Evolutionary conservation across 2,329 filamentous ascomycete species (phyloP), one percentile per base, ranked within the genome.

Genomic region (Claviceps sp.): DNA sequence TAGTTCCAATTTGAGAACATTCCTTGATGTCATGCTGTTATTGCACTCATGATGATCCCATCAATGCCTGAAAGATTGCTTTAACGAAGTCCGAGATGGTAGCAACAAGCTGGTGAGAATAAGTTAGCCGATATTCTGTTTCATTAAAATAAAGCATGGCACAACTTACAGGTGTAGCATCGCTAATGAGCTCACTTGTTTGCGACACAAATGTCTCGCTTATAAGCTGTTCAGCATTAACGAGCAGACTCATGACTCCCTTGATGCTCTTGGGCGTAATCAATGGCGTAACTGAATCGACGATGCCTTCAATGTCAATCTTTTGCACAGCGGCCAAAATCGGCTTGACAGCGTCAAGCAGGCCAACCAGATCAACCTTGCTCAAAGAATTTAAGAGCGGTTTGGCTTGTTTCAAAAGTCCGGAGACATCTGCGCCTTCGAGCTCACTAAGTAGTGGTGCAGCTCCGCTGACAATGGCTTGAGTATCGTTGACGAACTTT

Each of bases 131-230:
- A 46, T 37, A 47, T 39, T 43, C 17, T 37, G 2, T 22, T 20
- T 17, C 34, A 11, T 17, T 8, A 34, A 20, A 3, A 38, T 26
- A 16, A 23, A 6, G 43, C 7, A 17, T 20, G 9, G 17, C 5
- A 44, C 20, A 26, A 55, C 66, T 62, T 67, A 69, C 66, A 50
- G 67, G 68, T 56, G 68, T 69, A 3, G 68, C 68, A 52, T 71
- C 68, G 26, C 64, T 66, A 57, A 72, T 72, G 37, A 73, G 58
- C 51, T 72, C 70, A 2, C 62, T 63, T 39, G 69, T 70, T 54
- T 73, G 68, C 20, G 64, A 61, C 6, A 73, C 67, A 55, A 73
- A 73, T 1, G 63, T 61, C 29, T 62, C 55, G 4, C 63, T 67
- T 6, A 73, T 56, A 14, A 73, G 57, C 23, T 58, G 53, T 50